Conservation (phyloP, 2,329 filamentous ascomycete species). For the Fusarium chuoi region DNA sequence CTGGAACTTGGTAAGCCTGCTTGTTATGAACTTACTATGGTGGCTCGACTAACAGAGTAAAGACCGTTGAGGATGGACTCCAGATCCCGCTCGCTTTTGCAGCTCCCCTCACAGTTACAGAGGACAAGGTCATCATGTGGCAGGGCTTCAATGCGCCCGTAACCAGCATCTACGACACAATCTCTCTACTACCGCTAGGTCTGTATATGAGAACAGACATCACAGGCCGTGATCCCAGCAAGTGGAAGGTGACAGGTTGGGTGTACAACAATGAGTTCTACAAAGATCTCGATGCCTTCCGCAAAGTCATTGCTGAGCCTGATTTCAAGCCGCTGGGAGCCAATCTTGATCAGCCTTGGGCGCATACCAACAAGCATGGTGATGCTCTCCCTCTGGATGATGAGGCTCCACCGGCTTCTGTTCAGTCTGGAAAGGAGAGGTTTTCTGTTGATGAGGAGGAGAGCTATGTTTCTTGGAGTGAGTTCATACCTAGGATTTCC, state of each 20-base stretch:
- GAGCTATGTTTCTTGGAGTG: slow-evolving; percentile 7
- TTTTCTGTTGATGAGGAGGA: neutral
- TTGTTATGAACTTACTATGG: no score
- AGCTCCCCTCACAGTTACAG: neutral
- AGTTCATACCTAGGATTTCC: accelerated
- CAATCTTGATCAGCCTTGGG: slow-evolving; percentile 1
- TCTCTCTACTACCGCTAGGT: neutral
- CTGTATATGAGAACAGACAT: neutral
- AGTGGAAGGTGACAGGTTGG: slow-evolving; percentile 1
- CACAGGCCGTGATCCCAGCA: neutral
- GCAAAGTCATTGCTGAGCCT: neutral
- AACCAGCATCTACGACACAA: slow-evolving; percentile 5
- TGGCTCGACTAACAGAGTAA: neutral
- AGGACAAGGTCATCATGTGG: slow-evolving; percentile 3
- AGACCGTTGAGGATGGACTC: neutral
- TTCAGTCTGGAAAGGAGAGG: neutral
- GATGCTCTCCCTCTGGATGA: neutral
- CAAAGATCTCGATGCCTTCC: neutral
- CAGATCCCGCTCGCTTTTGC: neutral
- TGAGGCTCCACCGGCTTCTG: neutral
- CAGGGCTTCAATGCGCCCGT: slow-evolving; percentile 3
- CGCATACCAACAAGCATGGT: neutral
- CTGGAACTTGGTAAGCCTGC: neutral
- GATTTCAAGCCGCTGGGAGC: neutral
- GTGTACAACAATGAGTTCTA: slow-evolving; percentile 1